Evolutionary conservation across 2,329 filamentous ascomycete species (phyloP).

Genomic region (Cladobotryum protrusum): DNA sequence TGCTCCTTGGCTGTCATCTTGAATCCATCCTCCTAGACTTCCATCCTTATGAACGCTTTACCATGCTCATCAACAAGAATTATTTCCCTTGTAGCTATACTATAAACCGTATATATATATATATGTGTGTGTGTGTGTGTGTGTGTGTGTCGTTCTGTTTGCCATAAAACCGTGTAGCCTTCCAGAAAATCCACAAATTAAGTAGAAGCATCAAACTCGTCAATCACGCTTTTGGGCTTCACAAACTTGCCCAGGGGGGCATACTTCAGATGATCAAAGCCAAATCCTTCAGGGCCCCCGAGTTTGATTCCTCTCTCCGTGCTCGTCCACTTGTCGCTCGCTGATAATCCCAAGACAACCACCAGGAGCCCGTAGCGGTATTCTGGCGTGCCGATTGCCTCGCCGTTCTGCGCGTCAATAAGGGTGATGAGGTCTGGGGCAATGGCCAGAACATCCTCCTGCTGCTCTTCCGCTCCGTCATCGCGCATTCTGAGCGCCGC

Average conservation of each 20-base stretch:
- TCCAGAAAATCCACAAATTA: no score
- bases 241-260: conserved; percentile 41
- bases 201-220: conserved; percentile 34
- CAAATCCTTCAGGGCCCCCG: conserved; percentile 44
- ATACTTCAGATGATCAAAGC: conserved; percentile 42
- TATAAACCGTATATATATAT: no score
- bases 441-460: conserved; percentile 41
- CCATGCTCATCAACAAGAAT: no score
- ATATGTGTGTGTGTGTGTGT: no score
- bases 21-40: no score
- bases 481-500: conserved; percentile 40
- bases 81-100: no score
- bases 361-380: conserved; percentile 49
- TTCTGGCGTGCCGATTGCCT: conserved; percentile 51
- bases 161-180: no score
- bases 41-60: no score
- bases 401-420: conserved; percentile 50
- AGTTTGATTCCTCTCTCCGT: conserved; percentile 41
- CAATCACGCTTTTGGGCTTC: conserved; percentile 47
- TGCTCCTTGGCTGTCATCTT: no score
- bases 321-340: conserved; percentile 40
- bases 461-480: conserved; percentile 29
- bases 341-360: conserved; percentile 41
- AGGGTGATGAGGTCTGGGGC: conserved; percentile 53
- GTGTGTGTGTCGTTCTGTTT: no score